A percentile compares a stretch with the other conserved stretches of the same genome.
phyloP scores from a whole-genome alignment of 2,329 filamentous ascomycete species.

The Pezicula neosporulosa region DNA sequence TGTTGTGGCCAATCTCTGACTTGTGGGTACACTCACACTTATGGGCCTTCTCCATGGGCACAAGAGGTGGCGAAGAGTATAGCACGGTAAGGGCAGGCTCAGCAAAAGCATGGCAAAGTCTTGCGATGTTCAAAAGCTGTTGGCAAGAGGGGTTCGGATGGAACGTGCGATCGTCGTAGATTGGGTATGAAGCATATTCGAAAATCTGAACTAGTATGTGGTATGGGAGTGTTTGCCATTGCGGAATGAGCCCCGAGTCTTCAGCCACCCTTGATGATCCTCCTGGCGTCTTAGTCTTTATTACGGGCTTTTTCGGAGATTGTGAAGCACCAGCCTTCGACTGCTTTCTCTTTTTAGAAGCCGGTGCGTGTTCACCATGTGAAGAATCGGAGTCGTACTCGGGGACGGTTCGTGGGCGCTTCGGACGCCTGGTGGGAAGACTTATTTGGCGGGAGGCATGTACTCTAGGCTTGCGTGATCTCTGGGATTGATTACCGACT shows the following conservation, averaged over 20 bases:
- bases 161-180: conserved; percentile 45
- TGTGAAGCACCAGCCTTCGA: neutral
- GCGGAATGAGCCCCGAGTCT: conserved; percentile 38
- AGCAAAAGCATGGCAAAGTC: conserved; percentile 59
- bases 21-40: conserved; percentile 14
- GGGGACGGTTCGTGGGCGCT: too few relatives aligned
- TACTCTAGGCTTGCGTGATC: too few relatives aligned
- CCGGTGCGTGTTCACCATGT: too few relatives aligned
- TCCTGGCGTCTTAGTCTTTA: neutral
- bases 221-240: conserved; percentile 63
- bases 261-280: neutral
- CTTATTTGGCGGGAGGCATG: too few relatives aligned
- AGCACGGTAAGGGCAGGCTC: conserved; percentile 73
- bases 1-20: neutral
- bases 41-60: conserved; percentile 44
- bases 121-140: conserved; percentile 65
- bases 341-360: too few relatives aligned
- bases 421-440: too few relatives aligned
- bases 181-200: conserved; percentile 55
- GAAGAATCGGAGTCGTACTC: too few relatives aligned
- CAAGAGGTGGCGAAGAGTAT: conserved; percentile 66
- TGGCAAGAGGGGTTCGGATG: conserved; percentile 39
- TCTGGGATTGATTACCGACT: too few relatives aligned
- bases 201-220: conserved; percentile 69
- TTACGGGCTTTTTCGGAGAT: neutral